Percentiles rank a stretch among this genome's conserved stretches.
Evolutionary conservation across 1,284 basidiomycete species (phyloP).

Genomic region (Porodaedalea pini): DNA sequence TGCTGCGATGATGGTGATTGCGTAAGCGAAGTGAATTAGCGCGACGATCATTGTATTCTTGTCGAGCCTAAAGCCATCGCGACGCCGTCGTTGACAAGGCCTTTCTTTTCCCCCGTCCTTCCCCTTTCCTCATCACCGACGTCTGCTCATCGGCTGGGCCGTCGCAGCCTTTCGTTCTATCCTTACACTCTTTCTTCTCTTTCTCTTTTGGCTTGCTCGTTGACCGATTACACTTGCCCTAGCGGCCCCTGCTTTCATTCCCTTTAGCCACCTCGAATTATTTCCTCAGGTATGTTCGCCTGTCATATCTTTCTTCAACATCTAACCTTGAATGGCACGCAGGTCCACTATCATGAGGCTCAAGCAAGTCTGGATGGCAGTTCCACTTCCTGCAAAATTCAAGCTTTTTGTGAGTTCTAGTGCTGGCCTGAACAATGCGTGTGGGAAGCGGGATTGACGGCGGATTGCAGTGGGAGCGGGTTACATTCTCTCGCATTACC

Average conservation of each 20-base stretch:
- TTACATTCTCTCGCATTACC: constrained; percentile 65
- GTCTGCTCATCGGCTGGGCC: constrained; percentile 50
- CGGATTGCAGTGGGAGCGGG: constrained; percentile 56
- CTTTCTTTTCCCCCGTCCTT: constrained; percentile 26
- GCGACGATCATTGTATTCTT: constrained; percentile 12
- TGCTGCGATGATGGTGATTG: neutral
- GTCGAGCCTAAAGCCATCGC: constrained; percentile 1
- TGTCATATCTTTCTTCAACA: constrained; percentile 14
- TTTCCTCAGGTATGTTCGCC: constrained; percentile 31
- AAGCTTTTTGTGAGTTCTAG: constrained; percentile 49
- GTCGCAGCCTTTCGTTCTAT: constrained; percentile 28
- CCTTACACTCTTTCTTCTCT: constrained; percentile 12
- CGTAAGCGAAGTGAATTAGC: neutral
- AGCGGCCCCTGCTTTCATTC: constrained; percentile 34
- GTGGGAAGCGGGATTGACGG: constrained; percentile 20
- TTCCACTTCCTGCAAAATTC: constrained; percentile 42
- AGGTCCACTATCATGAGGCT: constrained; percentile 38
- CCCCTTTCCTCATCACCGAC: constrained; percentile 29
- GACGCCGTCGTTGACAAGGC: constrained; percentile 7
- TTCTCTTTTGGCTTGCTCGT: constrained; percentile 12
- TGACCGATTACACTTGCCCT: constrained; percentile 35
- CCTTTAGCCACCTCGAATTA: constrained; percentile 29
- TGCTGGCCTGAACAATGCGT: neutral
- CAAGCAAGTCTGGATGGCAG: constrained; percentile 39
- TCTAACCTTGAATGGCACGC: neutral